These are phyloP conservation scores for Taiwanofungus camphoratus DNA, from an alignment of 1,284 basidiomycete species.

Conservation along the genomic window DNA sequence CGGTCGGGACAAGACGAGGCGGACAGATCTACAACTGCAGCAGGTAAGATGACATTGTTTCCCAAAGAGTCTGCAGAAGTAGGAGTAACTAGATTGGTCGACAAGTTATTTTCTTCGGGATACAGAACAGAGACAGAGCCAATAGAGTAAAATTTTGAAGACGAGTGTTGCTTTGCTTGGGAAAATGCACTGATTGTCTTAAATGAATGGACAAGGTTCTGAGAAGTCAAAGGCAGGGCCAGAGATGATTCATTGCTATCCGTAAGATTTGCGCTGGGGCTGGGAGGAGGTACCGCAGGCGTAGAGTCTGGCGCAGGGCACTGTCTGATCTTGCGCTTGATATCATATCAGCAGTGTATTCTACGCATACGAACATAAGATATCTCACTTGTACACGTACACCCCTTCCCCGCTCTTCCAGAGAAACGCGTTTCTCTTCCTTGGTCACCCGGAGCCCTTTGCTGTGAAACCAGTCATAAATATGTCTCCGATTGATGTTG, in stretches of 20 bases:
- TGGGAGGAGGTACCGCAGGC: neutral
- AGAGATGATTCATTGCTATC: neutral
- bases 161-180: neutral
- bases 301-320: neutral
- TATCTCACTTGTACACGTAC: too few species aligned
- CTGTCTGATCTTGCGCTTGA: neutral
- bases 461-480: slow-evolving; percentile 71
- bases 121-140: neutral
- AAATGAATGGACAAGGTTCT: neutral
- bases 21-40: too few species aligned
- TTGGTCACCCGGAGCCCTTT: slow-evolving; percentile 61
- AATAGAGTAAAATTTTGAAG: neutral
- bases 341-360: neutral
- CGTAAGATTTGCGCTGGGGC: neutral
- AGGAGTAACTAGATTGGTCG: neutral
- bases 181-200: neutral
- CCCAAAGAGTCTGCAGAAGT: neutral
- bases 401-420: too few species aligned
- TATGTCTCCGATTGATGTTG: slow-evolving; percentile 61
- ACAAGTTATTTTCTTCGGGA: neutral
- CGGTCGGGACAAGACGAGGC: too few species aligned
- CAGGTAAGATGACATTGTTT: too few species aligned
- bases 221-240: neutral
- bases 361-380: too few species aligned
- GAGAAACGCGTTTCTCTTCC: slow-evolving; percentile 47